These are phyloP conservation scores for Physcomitrellopsis africana DNA, from an alignment of 225 moss, liverwort and hornwort species.

Conservation along the genomic window DNA sequence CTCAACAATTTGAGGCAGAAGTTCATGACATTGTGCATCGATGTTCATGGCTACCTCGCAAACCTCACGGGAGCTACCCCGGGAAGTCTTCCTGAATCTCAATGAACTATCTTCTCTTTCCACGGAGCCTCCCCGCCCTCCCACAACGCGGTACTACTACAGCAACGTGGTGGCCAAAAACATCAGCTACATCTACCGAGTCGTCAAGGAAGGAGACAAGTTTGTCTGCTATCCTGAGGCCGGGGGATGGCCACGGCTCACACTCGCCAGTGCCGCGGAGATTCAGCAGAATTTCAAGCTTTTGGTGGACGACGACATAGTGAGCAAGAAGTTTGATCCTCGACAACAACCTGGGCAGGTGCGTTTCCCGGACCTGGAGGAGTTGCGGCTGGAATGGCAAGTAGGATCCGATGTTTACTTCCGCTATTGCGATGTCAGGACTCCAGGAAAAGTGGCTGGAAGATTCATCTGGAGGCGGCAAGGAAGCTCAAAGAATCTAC, in stretches of 20 bases:
- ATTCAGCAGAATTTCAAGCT: constrained; percentile 42
- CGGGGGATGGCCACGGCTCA: constrained; percentile 51
- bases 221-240: constrained; percentile 52
- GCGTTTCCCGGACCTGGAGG: constrained; percentile 46
- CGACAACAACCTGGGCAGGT: constrained; percentile 20
- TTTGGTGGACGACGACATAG: constrained; percentile 31
- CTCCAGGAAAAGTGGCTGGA: constrained; percentile 46
- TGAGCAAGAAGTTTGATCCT: neutral
- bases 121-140: constrained; percentile 46
- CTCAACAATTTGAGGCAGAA: no score
- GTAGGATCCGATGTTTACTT: constrained; percentile 51
- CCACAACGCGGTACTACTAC: constrained; percentile 46
- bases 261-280: constrained; percentile 30
- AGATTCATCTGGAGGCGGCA: constrained; percentile 41
- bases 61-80: constrained; percentile 9
- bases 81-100: constrained; percentile 28
- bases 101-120: constrained; percentile 3
- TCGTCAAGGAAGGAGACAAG: constrained; percentile 27
- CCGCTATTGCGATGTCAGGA: constrained; percentile 48
- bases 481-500: constrained; percentile 1
- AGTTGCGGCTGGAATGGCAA: constrained; percentile 49
- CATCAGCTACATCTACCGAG: constrained; percentile 58
- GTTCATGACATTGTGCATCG: no score
- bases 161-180: constrained; percentile 45
- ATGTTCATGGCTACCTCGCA: constrained; percentile 25